Conservation (phyloP, 2,329 filamentous ascomycete genomes). For the Colletotrichum tropicale region DNA sequence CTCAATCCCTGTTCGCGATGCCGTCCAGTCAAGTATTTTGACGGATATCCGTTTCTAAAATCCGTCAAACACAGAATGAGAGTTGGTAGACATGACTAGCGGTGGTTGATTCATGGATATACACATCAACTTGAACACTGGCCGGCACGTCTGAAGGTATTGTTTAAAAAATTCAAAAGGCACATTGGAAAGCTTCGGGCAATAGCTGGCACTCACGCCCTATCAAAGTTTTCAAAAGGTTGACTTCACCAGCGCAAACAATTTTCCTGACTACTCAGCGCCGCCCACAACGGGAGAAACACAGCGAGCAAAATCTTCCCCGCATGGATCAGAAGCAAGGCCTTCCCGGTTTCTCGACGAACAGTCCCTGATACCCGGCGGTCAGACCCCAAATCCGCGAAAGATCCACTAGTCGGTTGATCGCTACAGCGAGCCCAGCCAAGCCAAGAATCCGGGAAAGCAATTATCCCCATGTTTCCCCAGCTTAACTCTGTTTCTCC, state of each 20-base stretch:
- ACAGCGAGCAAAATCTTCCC: not conserved
- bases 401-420: not conserved
- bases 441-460: not conserved
- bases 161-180: not conserved
- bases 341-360: not conserved
- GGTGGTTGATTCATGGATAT: not conserved
- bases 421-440: not conserved
- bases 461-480: not conserved
- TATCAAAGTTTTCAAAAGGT: not conserved
- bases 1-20: not conserved
- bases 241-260: not conserved
- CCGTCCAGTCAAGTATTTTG: not conserved
- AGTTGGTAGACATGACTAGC: not conserved
- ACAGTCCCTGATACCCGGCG: not conserved
- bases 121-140: rapidly evolving
- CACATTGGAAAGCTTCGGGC: not conserved
- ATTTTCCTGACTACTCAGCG: not conserved
- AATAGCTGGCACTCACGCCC: not conserved
- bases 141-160: no score
- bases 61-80: not conserved
- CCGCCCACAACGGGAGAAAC: not conserved
- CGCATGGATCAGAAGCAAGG: not conserved
- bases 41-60: not conserved
- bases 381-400: not conserved
- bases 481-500: not conserved